Evolutionary conservation across 2,329 filamentous ascomycete species (phyloP), one percentile per base, ranked within the genome.

Genomic region (Phyllosticta citribraziliensis): DNA sequence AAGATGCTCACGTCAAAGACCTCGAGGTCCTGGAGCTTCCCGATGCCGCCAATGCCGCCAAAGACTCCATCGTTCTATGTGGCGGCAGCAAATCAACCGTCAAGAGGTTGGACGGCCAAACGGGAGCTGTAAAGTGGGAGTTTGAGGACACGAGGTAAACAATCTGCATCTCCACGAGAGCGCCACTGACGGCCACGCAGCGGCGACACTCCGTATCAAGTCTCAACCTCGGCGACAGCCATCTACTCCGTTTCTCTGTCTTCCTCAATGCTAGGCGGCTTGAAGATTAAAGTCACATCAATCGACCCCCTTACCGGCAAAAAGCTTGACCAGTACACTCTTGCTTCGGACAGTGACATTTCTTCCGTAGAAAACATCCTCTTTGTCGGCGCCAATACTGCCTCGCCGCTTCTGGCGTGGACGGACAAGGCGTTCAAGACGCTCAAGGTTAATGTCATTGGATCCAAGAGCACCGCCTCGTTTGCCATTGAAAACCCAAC

Each of bases 171-270:
- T 30, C 17, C 50, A 10, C 50, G 63, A 56, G 22, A 57, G 17
- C 19, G 8, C 11, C 60, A 33, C 65, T 71, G 40, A 72, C 57
- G 22, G 11, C 52, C 33, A 62, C 63, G 76, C 60, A 87, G 81
- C 70, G 84, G 84, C 64, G 88, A 92, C 69, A 70, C 84, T 30
- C 88, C 90, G 3, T 84, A 93, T 64, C 89, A 94, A 73, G 87
- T 81, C 78, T 90, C 80, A 77, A 86, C 78, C 76, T 92, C 80
- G 70, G 83, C 73, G 68, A 87, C 78, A 75, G 84, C 80, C 58
- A 80, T 94, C 63, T 94, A 89, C 73, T 85, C 92, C 65, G 82
- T 96, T 66, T 85, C 88, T 57, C 78, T 95, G 40, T 88, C 92
- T 66, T 77, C 78, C 78, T 87, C 69, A 71, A 81, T 74, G 63